Evolutionary conservation across 768 basidiomycete species (phyloP), one percentile per base, ranked within the genome.

Genomic region (Leccinum obscurum): DNA sequence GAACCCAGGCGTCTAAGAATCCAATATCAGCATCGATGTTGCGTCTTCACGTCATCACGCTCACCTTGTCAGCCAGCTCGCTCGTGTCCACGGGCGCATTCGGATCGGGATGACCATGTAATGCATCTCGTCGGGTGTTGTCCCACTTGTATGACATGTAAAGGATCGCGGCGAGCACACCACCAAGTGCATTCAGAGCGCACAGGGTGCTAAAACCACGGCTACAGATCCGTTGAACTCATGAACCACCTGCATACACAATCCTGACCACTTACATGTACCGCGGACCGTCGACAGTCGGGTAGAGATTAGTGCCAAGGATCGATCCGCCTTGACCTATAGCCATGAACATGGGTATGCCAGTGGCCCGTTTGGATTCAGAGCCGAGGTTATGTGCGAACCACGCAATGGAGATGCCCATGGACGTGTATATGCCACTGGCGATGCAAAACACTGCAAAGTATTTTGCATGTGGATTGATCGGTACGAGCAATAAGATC

Each of bases 381-480:
- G 89, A 90, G 3, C 88, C 89, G 7, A 90, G 79, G 65, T 90
- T 92, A 66, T 90, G 88, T 4, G 87, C 83, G 64, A 87, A 90
- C 91, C 90, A 92, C 3, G 89, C 87, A 56, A 92, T 86, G 41
- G 84, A 81, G 6, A 90, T 72, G 1, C 88, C 90, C 63, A 92
- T 90, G 1, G 84, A 82, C 0, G 89, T 87, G 64, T 92, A 92
- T 1, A 89, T 92, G 41, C 89, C 89, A 56, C 85, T 82, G 0
- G 86, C 87, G 63, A 92, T 86, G 63, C 87, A 89, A 73, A 91
- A 90, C 11, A 84, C 85, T 11, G 89, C 87, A 66, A 92, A 92
- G 66, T 92, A 93, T 24, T 84, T 80, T n/a, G 79, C 88, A 37
- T 84, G 85, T 14, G 77, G 74, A 68, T 89, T 87, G 24, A 73